A percentile compares a stretch with the other conserved stretches of the same genome.
Conservation (phyloP, 164 flowering plant species). For the Berberis vulgaris region DNA sequence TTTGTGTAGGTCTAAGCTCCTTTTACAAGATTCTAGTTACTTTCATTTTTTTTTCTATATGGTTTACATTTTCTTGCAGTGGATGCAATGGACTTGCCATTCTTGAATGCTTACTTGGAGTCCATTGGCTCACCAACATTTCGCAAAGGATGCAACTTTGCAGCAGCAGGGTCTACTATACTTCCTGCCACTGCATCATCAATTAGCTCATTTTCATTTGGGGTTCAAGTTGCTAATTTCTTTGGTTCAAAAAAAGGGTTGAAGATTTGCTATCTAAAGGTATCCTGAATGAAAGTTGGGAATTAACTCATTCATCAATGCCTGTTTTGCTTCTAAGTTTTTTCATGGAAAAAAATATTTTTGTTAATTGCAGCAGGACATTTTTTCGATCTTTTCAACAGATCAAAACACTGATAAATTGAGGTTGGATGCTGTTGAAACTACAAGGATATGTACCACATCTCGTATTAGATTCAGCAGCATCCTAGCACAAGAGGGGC, state of each 20-base stretch:
- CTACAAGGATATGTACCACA: too few relatives aligned
- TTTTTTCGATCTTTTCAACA: too few relatives aligned
- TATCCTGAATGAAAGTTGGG: constrained; percentile 4
- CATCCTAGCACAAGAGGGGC: too few relatives aligned
- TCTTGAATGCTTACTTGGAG: constrained; percentile 77
- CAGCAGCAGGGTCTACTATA: constrained; percentile 76
- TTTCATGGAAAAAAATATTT: too few relatives aligned
- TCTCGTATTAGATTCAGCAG: too few relatives aligned
- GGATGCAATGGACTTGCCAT: constrained; percentile 76
- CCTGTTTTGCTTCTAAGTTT: too few relatives aligned
- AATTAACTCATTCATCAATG: too few relatives aligned
- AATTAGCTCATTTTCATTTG: constrained; percentile 73
- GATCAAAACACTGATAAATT: too few relatives aligned
- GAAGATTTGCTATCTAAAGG: constrained; percentile 52
- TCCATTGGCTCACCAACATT: constrained; percentile 67
- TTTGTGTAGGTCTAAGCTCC: too few relatives aligned
- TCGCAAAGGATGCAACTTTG: constrained; percentile 77
- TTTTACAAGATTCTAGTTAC: too few relatives aligned
- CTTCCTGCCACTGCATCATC: constrained; percentile 64
- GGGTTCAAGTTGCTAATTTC: constrained; percentile 68
- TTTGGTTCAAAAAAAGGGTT: constrained; percentile 60
- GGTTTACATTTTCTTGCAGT: constrained; percentile 29
- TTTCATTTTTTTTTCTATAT: background rate
- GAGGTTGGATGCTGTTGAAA: too few relatives aligned
- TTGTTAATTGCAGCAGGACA: too few relatives aligned